Evolutionary conservation across 2,329 filamentous ascomycete genomes (phyloP), one percentile per base, ranked within the genome.

Genomic region (Aureobasidium sp.): DNA sequence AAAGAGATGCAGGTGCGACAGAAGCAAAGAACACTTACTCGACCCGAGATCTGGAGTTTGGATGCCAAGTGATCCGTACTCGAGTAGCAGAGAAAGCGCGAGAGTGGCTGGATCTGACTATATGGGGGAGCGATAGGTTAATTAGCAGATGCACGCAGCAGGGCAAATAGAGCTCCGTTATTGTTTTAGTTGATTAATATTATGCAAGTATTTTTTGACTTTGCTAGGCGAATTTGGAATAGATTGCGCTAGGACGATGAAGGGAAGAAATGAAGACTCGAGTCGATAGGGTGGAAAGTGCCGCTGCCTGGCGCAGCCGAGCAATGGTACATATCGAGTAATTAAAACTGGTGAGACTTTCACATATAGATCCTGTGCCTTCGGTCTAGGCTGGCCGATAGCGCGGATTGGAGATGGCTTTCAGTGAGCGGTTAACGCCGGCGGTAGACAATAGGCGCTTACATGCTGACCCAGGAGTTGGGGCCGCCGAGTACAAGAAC

Each of bases 381-480:
- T 69, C 68, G 51, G 63, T 62, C 70, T 72, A 59, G 65, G 66
- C 61, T 67, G 71, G 56, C 67, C 71, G 56, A 65, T 62, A 58
- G 56, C 57, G 45, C 60, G 65, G 55, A 75, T 37, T 25, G 41
- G 31, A 31, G 52, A 57, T 57, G 36, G 37, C 53, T 57, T 57
- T 56, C 29, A 20, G 27, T 15, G 41, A 36, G 22, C 52, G 52
- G 52, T 34, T 22, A 31, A 20, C 39, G 39, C 52, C 52, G 52
- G 74, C 34, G 72, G 66, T 15, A 11, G 29, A 62, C 71, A 74
- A 64, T 74, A 75, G 53, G 67, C 69, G 37, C 67, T 64, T 29
- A 73, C 74, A 62, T 64, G 60, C 68, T 68, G 64, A 68, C 64
- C 72, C 72, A 76, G 61, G 68, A 68, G 63, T 76, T 75, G 66